Base-by-base conservation (phyloP, 2,329 filamentous ascomycete genomes). In the Hymenoscyphus infarciens region DNA sequence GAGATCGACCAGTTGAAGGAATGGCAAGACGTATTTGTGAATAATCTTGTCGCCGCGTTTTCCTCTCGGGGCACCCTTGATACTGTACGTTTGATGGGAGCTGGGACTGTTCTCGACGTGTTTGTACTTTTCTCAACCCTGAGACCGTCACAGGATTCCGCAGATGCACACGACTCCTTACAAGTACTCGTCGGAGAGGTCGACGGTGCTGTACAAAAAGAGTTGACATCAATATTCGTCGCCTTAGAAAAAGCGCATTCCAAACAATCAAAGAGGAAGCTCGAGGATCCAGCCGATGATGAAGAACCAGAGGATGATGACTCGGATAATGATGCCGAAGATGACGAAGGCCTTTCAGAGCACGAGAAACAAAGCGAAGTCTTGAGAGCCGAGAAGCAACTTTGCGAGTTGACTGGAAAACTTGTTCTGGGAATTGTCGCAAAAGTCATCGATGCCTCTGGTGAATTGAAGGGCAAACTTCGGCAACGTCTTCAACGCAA, bases 381-480 rank as follows among this genome's bases (percentile, higher is more conserved):
- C 62, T 82, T 97, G 38, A 82, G 93, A 63, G 87, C 92, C 0
- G 95, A 98, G 76, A 89, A 94, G 73, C 85, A 87, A 22, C 83
- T 98, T 0, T 98, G 94, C 75, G 89, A 94, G 70, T 81, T 97
- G 29, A 88, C 93, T 0, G 89, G 87, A 66, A 96, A 95, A 74
- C 85, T 96, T 53, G 90, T 97, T 42, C 83, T 96, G 52, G 89
- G 88, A 13, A 87, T 96, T 25, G 80, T 90, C 10, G 91, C 87
- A 22, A 87, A 86, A 60, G 86, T 92, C 49, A 80, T 97, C 58
- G 92, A 96, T 72, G 78, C 81, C 52, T 80, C 79, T 1, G 86
- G 84, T 6, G 77, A 82, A 11, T 78, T 84, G 33, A 82, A 82
- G 8, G 87, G 85, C 33, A 85, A 84, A 72, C 81, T 96, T 39